Percentiles rank a stretch among this genome's conserved stretches.
phyloP scores from a whole-genome alignment of 495 filamentous ascomycete species.

The Aspergillus ellipticus region DNA sequence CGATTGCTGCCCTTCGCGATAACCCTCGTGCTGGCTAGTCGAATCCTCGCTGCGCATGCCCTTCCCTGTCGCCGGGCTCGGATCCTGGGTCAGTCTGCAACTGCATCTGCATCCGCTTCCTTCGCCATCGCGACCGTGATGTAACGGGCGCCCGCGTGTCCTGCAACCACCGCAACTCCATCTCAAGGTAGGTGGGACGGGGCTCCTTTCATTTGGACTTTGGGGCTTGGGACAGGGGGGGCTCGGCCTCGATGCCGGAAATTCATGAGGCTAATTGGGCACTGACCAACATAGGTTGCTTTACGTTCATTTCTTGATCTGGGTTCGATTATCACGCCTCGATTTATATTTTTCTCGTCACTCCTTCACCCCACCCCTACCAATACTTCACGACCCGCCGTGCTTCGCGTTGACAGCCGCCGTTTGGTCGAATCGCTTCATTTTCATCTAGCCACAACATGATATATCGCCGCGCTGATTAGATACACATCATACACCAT shows the following conservation, averaged over 20 bases:
- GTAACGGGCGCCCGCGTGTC: conserved; percentile 4
- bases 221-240: background rate
- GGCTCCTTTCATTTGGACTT: background rate
- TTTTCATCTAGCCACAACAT: conserved; percentile 14
- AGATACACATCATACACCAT: background rate
- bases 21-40: too few species aligned
- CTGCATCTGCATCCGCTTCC: background rate
- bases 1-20: background rate
- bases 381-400: background rate
- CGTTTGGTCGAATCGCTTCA: background rate
- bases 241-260: background rate
- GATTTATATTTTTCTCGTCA: conserved; percentile 13
- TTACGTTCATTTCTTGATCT: conserved; percentile 16
- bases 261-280: conserved; percentile 6
- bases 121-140: conserved; percentile 7
- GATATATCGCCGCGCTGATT: conserved; percentile 7
- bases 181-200: background rate
- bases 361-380: conserved; percentile 11
- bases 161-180: background rate
- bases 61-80: too few species aligned
- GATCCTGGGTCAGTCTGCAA: background rate
- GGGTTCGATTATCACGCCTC: background rate
- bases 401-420: background rate
- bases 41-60: too few species aligned
- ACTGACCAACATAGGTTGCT: conserved; percentile 9